Conservation (phyloP, 352 stramenopile species). For the Phytophthora pisi region DNA sequence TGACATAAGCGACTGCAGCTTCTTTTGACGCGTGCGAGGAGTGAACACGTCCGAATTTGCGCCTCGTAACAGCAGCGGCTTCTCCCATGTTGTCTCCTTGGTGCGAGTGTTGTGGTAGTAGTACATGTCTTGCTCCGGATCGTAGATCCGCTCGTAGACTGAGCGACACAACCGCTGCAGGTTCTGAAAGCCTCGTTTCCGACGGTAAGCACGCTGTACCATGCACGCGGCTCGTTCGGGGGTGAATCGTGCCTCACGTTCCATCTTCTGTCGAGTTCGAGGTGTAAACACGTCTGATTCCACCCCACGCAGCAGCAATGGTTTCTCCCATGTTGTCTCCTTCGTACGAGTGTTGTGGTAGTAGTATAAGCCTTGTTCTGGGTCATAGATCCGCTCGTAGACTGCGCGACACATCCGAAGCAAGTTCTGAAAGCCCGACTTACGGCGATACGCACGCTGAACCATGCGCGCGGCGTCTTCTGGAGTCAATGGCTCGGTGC, state of each 20-base stretch:
- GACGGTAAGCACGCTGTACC: slow-evolving; percentile 63
- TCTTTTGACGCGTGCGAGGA: slow-evolving; percentile 53
- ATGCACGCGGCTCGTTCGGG: slow-evolving; percentile 50
- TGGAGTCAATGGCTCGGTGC: slow-evolving; percentile 28
- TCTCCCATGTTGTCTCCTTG: slow-evolving; percentile 70
- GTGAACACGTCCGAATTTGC: slow-evolving; percentile 52
- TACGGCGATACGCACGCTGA: slow-evolving; percentile 58
- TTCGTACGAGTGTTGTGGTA: slow-evolving; percentile 84
- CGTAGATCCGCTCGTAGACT: slow-evolving; percentile 78
- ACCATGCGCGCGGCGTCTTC: slow-evolving; percentile 57
- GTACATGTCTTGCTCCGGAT: slow-evolving; percentile 51
- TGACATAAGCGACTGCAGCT: slow-evolving; percentile 33
- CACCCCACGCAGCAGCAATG: slow-evolving; percentile 45
- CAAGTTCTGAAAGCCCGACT: slow-evolving; percentile 50
- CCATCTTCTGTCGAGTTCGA: slow-evolving; percentile 49
- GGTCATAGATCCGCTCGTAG: slow-evolving; percentile 79
- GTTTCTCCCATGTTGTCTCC: slow-evolving; percentile 73
- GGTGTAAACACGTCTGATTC: slow-evolving; percentile 58
- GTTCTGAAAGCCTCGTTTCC: slow-evolving; percentile 47
- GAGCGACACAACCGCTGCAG: slow-evolving; percentile 50
- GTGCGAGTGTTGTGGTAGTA: slow-evolving; percentile 87
- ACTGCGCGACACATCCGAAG: slow-evolving; percentile 52
- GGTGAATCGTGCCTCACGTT: slow-evolving; percentile 25
- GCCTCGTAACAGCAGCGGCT: slow-evolving; percentile 54
- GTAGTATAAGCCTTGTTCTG: slow-evolving; percentile 55